Evolutionary conservation across 2,329 filamentous ascomycete genomes (phyloP), one percentile per base, ranked within the genome.

Genomic region (Balansia obtecta): DNA sequence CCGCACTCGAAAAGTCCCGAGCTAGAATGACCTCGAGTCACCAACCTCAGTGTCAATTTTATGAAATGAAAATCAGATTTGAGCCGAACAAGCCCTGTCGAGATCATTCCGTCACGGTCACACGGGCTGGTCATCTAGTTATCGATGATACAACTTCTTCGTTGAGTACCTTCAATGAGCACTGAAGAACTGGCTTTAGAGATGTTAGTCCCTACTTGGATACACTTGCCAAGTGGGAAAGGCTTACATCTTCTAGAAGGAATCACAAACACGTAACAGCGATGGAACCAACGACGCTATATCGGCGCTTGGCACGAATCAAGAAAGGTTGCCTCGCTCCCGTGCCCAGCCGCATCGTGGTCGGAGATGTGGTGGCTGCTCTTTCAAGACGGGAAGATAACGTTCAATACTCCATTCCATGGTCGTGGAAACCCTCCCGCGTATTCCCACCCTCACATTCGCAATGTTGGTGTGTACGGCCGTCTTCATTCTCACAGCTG

Each of bases 151-250:
- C 33, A 22, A 33, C 20, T 13, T 30, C 42, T 11, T 45, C 42
- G 7, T 1, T 33, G 7, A 30, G 22, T 22, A 16, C 43, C 18
- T n/a, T 49, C 30, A 46, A 40, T 13, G 34, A 45, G 11, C n/a
- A 45, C n/a, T 45, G 46, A n/a, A 49, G 49, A 18, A 27, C 13
- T 4, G 5, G 49, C 4, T 18, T 49, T 13, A 27, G n/a, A 13
- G 50, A 46, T 9, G 30, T 52, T 5, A 46, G 50, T 16, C 18
- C 50, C 8, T 52, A 52, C 38, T 49, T 52, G 13, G 50, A 52
- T 34, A 52, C 41, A 2, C 37, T 52, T 5, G 33, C 49, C 2
- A n/a, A 48, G 22, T 52, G 50, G 50, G 50, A 52, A 16, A 40
- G 22, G 13, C 27, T 52, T 9, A 46, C 50, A 4, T 41, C 45